Evolutionary conservation across 2,329 filamentous ascomycete species (phyloP).

Genomic region (Epichloe festucae): DNA sequence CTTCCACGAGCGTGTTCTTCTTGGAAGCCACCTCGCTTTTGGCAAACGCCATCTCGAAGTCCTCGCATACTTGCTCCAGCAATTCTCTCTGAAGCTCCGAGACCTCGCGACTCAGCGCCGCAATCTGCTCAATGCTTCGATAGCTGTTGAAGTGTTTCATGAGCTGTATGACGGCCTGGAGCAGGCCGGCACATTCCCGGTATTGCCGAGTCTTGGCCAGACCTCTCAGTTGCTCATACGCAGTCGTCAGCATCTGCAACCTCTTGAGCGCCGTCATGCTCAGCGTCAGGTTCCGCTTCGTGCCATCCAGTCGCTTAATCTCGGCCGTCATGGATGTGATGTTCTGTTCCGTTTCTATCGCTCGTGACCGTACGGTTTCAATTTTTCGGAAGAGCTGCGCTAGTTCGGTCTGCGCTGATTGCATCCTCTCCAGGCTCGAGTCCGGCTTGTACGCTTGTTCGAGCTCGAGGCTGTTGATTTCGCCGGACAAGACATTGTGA

Average conservation of each 20-base stretch:
- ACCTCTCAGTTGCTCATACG: conserved; percentile 88
- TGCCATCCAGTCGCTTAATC: conserved; percentile 92
- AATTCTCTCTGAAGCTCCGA: conserved; percentile 86
- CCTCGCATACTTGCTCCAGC: conserved; percentile 95
- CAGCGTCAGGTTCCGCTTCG: conserved; percentile 88
- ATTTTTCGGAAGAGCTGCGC: conserved; percentile 87
- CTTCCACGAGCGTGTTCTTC: conserved; percentile 64
- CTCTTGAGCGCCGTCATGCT: conserved; percentile 97
- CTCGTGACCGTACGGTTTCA: conserved; percentile 78
- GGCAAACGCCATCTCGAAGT: conserved; percentile 91
- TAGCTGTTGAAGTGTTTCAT: conserved; percentile 99
- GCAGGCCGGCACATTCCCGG: conserved; percentile 80
- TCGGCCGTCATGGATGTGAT: conserved; percentile 99
- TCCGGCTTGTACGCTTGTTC: conserved; percentile 75
- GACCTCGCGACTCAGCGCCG: conserved; percentile 80
- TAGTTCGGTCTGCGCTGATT: conserved; percentile 80
- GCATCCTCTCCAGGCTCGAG: conserved; percentile 82
- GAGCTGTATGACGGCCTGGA: conserved; percentile 91
- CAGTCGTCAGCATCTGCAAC: conserved; percentile 95
- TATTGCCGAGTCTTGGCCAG: conserved; percentile 82
- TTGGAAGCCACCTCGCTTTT: conserved; percentile 67
- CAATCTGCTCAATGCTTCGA: conserved; percentile 94
- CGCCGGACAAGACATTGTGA: conserved; percentile 68
- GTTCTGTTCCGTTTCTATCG: conserved; percentile 82
- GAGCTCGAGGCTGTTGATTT: conserved; percentile 61